Evolutionary conservation across 257 asterid species (phyloP), one percentile per base, ranked within the genome.

Genomic region (Fraxinus quadrangulata): DNA sequence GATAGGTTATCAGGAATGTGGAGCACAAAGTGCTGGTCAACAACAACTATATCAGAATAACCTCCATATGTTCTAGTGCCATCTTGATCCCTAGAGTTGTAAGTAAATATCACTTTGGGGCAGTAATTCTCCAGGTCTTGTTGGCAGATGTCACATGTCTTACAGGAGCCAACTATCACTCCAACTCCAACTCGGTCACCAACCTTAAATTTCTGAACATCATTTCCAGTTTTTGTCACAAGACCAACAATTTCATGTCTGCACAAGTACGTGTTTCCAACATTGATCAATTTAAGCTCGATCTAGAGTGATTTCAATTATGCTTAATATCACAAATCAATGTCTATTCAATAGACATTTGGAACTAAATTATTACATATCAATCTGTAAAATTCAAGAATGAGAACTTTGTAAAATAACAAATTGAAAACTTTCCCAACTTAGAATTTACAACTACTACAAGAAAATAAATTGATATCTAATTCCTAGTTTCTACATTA

Each of bases 181-280:
- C 97, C 97, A 78, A 91, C 93, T 51, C 93, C 94, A 75, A 88
- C 95, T 78, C 85, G 83, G 65, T 90, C 89, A 4, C 93, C 95
- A 42, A 80, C 85, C 70, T 86, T 86, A 73, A 88, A 88, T 40
- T 83, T 88, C 28, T 80, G 59, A 28, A 89, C 97, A 21, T 75
- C 82, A 70, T 67, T 45, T 13, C 97, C 97, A 1, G 76, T 74
- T 70, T 86, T 79, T 26, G 86, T 86, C 54, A 91, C 91, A 56
- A 83, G 31, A 47, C 97, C 97, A 63, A 82, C 88, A 73, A 91
- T 90, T 83, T 89, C 97, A 81, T 91, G 95, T 76, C 94, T 91
- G 85, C 74, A 78, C 13, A 24, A 67, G 31, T 78, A 67, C 8
- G 59, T 33, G 40, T 28, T 39, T 24, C 34, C 63, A 51, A 51